Evolutionary conservation across 768 basidiomycete genomes (phyloP).

Genomic region (Auriscalpium vulgare): DNA sequence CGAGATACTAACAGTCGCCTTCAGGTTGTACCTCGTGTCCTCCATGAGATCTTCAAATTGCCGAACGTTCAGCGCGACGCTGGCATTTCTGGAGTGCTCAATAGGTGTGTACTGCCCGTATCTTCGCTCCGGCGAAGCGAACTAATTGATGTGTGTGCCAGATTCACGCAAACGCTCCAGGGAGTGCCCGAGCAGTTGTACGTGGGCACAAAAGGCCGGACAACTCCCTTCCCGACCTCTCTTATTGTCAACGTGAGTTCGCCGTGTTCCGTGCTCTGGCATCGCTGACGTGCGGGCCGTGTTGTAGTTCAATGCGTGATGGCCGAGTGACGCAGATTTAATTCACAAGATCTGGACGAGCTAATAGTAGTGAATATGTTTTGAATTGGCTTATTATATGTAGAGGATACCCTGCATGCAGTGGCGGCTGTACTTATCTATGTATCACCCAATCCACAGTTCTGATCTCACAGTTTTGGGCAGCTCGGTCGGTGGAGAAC

Average conservation of each 20-base stretch:
- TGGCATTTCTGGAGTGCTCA: slow-evolving; percentile 9
- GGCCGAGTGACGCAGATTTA: too few relatives aligned
- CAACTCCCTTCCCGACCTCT: slow-evolving; percentile 18
- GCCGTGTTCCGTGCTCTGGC: neutral
- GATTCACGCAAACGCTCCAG: neutral
- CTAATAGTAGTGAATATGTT: too few relatives aligned
- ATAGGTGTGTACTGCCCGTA: neutral
- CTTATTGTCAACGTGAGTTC: slow-evolving; percentile 17
- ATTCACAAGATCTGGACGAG: too few relatives aligned
- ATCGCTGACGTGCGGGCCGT: neutral
- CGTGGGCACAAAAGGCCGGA: slow-evolving; percentile 6
- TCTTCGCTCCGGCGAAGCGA: neutral
- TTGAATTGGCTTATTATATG: too few relatives aligned
- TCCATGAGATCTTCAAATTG: slow-evolving; percentile 12
- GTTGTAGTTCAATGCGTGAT: too few relatives aligned
- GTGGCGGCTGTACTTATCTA: too few relatives aligned
- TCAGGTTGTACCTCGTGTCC: slow-evolving; percentile 9
- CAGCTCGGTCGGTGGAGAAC: too few relatives aligned
- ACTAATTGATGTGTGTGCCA: neutral
- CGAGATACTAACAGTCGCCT: neutral
- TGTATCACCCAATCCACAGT: too few relatives aligned
- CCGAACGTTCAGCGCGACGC: slow-evolving; percentile 12
- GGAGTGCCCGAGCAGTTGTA: slow-evolving; percentile 9
- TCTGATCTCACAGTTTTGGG: too few relatives aligned
- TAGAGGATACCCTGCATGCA: too few relatives aligned